A percentile compares a stretch with the other conserved stretches of the same genome.
Evolutionary conservation across 1,284 basidiomycete species (phyloP).

Genomic region (Tylopilus sp.): DNA sequence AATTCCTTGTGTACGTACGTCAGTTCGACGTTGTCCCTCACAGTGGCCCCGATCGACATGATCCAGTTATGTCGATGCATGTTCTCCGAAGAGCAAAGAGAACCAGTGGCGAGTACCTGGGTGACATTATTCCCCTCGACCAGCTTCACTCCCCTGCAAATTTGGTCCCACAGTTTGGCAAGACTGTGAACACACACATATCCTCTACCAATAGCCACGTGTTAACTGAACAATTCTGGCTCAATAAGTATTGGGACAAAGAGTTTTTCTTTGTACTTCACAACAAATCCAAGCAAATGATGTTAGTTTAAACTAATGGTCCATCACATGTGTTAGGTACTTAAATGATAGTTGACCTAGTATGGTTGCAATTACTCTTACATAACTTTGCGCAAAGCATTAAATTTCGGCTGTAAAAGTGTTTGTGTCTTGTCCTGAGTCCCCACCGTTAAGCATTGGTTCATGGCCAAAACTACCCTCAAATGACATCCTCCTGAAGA

Average conservation of each 20-base stretch:
- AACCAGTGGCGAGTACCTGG: not conserved
- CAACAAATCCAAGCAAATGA: too few species aligned
- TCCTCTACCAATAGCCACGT: not conserved
- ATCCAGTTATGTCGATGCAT: not conserved
- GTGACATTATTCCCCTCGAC: not conserved
- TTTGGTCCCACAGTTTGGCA: not conserved
- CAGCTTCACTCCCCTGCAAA: not conserved
- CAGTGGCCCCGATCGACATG: not conserved
- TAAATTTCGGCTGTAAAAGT: too few species aligned
- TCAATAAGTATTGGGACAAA: conserved; percentile 2
- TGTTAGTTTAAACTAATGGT: too few species aligned
- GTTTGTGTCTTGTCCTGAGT: too few species aligned
- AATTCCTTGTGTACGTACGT: not conserved
- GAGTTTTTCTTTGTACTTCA: not conserved
- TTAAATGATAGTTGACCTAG: too few species aligned
- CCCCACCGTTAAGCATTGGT: too few species aligned
- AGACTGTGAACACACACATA: not conserved
- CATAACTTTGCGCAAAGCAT: too few species aligned
- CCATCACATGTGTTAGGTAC: too few species aligned
- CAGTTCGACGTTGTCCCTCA: not conserved
- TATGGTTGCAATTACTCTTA: too few species aligned
- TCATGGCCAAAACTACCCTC: too few species aligned
- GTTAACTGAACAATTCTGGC: not conserved
- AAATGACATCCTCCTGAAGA: too few species aligned
- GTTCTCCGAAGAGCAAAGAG: not conserved